Evolutionary conservation across 2,329 filamentous ascomycete genomes (phyloP), one percentile per base, ranked within the genome.

Genomic region (Tympanopsis confertula): DNA sequence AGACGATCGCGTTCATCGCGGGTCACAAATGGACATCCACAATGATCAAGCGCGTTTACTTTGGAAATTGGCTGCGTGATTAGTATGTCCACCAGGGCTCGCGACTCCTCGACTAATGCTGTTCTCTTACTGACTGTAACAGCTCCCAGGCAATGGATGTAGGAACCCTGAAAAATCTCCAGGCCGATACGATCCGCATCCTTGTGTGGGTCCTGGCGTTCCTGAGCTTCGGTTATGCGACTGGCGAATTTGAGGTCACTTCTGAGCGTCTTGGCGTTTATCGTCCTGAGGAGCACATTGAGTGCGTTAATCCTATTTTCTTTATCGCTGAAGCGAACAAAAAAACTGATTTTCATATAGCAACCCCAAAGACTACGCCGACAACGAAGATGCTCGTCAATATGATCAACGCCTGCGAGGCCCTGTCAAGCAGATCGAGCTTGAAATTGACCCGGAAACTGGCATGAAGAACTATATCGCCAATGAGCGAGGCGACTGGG

Each of bases 391-490:
- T 61, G 91, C 91, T 4, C 75, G 86, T 42, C 74, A 82, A 49
- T 87, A 76, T 51, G 91, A 96, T 54, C 62, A 70, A 26, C 80
- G 91, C 19, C 74, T 96, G 5, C 81, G 91, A 37, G 83, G 79
- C 1, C 88, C 88, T 0, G 78, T 96, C 5, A 65, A 75, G 42
- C 70, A 72, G 4, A 58, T 73, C 29, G 85, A 91, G 52, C 74
- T 84, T 15, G 77, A 84, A 42, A 73, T 91, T 40, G 85, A 91
- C 50, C 62, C 63, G 22, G 63, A 71, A 4, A 91, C 85, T 1
- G 88, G 88, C n/a, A 94, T 98, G 89, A 98, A 96, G 61, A 96
- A 96, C 56, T 98, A 98, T 58, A 96, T 98, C 47, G 79, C 89
- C 42, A 96, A 95, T 51, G 89, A 96, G 56, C 66, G 63, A 13